phyloP scores from a whole-genome alignment of 768 basidiomycete genomes.

The Mycena leptocephala region DNA sequence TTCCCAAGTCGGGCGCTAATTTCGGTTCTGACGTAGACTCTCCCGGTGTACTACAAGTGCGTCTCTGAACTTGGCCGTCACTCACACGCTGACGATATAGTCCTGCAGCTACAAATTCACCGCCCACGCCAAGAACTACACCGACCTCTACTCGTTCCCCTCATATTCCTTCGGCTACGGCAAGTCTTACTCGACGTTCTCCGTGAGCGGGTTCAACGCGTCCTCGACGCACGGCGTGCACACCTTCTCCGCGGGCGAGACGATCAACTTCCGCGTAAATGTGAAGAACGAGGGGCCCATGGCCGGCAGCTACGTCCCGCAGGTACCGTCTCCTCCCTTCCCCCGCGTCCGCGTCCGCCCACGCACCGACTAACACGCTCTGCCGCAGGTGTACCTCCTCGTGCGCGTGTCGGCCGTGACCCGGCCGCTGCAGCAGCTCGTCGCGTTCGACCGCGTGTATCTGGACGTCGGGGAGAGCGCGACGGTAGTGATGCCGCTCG shows the following conservation, averaged over 20 bases:
- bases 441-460: constrained; percentile 43
- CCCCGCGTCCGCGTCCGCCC: background rate
- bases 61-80: background rate
- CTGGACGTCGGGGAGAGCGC: constrained; percentile 38
- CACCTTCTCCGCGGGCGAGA: constrained; percentile 41
- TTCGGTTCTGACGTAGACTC: background rate
- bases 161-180: constrained; percentile 44
- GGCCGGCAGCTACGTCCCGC: constrained; percentile 43
- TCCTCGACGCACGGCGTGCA: constrained; percentile 31
- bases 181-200: constrained; percentile 41
- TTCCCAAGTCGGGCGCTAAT: background rate
- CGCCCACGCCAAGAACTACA: constrained; percentile 40
- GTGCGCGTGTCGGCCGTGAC: constrained; percentile 40
- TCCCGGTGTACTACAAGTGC: constrained; percentile 45
- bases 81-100: background rate
- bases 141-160: constrained; percentile 26
- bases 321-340: constrained; percentile 29
- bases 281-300: constrained; percentile 40
- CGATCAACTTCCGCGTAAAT: constrained; percentile 40
- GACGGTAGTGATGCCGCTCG: constrained; percentile 39
- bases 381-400: constrained; percentile 22
- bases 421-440: constrained; percentile 40
- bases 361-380: background rate
- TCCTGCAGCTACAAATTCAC: constrained; percentile 39
- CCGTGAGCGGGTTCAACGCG: constrained; percentile 35